A percentile compares a stretch with the other conserved stretches of the same genome.
phyloP scores from a whole-genome alignment of 2,329 filamentous ascomycete species.

The Ophiostoma novo-ulmi region DNA sequence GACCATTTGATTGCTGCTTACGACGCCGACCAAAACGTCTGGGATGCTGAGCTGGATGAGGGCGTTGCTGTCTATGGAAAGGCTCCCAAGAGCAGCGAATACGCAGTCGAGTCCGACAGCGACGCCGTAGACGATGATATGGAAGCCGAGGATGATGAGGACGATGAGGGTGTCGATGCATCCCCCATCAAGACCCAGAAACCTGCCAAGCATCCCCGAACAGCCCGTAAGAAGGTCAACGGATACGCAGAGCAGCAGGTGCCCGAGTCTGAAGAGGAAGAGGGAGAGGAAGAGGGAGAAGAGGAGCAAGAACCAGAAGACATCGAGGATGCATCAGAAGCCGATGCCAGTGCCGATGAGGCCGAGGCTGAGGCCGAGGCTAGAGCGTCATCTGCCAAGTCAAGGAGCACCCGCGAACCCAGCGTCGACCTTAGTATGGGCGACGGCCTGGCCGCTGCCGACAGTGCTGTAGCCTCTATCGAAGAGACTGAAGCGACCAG shows the following conservation, averaged over 20 bases:
- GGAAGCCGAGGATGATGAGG: background rate
- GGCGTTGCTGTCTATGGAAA: background rate
- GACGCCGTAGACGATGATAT: constrained; percentile 8
- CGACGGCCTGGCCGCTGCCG: constrained; percentile 5
- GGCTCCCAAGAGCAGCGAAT: constrained; percentile 20
- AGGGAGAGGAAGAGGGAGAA: background rate
- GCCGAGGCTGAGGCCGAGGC: background rate
- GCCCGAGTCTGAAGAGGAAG: constrained; percentile 17
- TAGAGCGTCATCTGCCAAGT: background rate
- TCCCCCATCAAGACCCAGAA: background rate
- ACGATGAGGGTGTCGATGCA: background rate
- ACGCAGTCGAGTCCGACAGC: constrained; percentile 16
- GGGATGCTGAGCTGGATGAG: constrained; percentile 23
- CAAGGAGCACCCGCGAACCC: constrained; percentile 10
- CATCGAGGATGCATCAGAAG: background rate
- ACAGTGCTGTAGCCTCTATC: background rate
- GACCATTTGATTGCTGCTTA: constrained; percentile 25
- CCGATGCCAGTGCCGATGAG: background rate
- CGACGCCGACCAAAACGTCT: constrained; percentile 17
- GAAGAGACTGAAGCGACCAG: background rate
- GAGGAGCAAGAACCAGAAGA: background rate
- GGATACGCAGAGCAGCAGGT: constrained; percentile 20
- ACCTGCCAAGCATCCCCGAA: background rate
- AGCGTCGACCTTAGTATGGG: constrained; percentile 25
- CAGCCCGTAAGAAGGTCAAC: constrained; percentile 3